A percentile compares a stretch with the other conserved stretches of the same genome.
Evolutionary conservation across 2,329 filamentous ascomycete genomes (phyloP).

Genomic region (Penicillium polonicum): DNA sequence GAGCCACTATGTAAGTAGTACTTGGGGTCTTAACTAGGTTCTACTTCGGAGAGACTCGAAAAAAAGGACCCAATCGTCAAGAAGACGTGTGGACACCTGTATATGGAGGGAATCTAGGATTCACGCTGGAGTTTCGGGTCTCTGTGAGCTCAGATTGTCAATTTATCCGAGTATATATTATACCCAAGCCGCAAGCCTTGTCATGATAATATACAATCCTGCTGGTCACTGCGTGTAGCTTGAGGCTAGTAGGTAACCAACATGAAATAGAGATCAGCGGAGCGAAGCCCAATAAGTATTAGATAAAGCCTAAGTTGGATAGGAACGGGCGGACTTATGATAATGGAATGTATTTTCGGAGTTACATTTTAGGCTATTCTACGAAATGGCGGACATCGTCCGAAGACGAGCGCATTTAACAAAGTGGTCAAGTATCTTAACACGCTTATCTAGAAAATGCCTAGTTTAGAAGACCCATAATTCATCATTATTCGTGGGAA

Average conservation of each 20-base stretch:
- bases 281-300: not conserved
- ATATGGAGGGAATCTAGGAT: not conserved
- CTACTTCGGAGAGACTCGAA: not conserved
- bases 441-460: not conserved
- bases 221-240: not conserved
- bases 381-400: not conserved
- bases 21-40: not conserved
- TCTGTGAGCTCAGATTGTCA: not conserved
- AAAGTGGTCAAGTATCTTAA: not conserved
- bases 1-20: not conserved
- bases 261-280: not conserved
- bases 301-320: not conserved
- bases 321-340: not conserved
- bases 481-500: constrained; percentile 2
- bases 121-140: not conserved
- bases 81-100: not conserved
- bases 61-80: not conserved
- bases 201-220: not conserved
- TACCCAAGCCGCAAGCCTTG: not conserved
- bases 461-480: not conserved
- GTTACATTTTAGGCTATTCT: constrained; percentile 13
- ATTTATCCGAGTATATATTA: not conserved
- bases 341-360: not conserved
- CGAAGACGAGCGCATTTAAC: not conserved
- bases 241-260: not conserved